These are phyloP conservation scores for Mucor mucedo DNA, from an alignment of 371 early-diverging fungal species.

Conservation along the genomic window DNA sequence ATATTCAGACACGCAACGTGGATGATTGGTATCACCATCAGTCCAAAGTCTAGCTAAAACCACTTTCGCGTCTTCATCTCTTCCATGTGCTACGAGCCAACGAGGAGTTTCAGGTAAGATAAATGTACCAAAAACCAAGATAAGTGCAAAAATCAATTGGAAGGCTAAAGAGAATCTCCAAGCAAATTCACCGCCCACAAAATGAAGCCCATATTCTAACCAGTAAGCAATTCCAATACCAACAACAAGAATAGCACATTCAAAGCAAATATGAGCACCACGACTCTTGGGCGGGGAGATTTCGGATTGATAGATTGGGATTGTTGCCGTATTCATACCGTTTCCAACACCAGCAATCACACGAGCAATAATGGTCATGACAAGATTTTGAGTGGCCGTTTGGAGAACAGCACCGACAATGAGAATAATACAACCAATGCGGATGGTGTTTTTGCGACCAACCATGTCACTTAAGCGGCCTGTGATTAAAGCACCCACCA, in stretches of 20 bases:
- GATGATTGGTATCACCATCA: constrained; percentile 36
- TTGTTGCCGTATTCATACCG: constrained; percentile 56
- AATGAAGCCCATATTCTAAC: constrained; percentile 52
- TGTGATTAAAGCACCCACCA: constrained; percentile 34
- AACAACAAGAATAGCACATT: constrained; percentile 38
- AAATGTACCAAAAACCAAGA: constrained; percentile 47
- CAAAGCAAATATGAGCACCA: constrained; percentile 45
- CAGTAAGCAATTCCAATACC: constrained; percentile 51
- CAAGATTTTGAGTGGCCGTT: constrained; percentile 40
- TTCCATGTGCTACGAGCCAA: constrained; percentile 56
- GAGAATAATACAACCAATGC: constrained; percentile 38
- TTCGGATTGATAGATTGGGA: constrained; percentile 58
- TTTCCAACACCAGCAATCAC: constrained; percentile 63
- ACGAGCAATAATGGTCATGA: constrained; percentile 51
- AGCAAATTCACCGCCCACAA: constrained; percentile 38
- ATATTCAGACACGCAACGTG: constrained; percentile 41
- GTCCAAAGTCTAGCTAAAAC: constrained; percentile 47
- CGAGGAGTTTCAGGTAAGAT: constrained; percentile 64
- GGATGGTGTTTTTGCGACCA: constrained; percentile 40
- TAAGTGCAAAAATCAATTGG: constrained; percentile 53
- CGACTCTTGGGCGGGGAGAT: constrained; percentile 53
- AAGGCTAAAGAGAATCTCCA: constrained; percentile 62
- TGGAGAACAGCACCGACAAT: constrained; percentile 45
- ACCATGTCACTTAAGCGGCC: constrained; percentile 34
- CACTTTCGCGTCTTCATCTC: constrained; percentile 41